These are phyloP conservation scores for Alopecurus myosuroides DNA, from an alignment of 176 grass and related monocot species.

Conservation along the genomic window DNA sequence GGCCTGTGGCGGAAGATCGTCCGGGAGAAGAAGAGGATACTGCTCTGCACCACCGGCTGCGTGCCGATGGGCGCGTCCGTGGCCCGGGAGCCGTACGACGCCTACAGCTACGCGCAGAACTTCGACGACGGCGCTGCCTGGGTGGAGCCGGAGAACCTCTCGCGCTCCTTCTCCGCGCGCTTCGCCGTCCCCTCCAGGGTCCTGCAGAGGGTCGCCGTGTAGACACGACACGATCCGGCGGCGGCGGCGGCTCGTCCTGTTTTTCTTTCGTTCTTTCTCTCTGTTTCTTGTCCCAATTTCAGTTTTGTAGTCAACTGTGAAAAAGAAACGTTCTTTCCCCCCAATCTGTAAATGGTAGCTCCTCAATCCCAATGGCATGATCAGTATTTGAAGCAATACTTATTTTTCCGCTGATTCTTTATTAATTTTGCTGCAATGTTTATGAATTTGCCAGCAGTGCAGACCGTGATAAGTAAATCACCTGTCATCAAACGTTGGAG, in stretches of 20 bases:
- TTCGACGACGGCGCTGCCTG: constrained; percentile 77
- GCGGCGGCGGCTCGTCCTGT: neutral
- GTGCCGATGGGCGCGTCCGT: constrained; percentile 4
- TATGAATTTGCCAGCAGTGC: neutral
- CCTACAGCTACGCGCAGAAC: constrained; percentile 81
- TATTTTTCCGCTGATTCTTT: neutral
- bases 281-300: neutral
- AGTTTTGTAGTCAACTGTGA: constrained; percentile 32
- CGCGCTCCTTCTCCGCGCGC: constrained; percentile 79
- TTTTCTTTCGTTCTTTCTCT: neutral
- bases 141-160: constrained; percentile 84
- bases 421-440: neutral
- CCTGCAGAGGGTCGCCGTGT: constrained; percentile 41
- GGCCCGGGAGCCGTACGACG: constrained; percentile 62
- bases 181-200: constrained; percentile 67
- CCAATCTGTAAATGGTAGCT: constrained; percentile 27
- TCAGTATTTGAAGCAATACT: neutral
- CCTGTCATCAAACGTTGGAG: neutral
- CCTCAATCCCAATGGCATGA: neutral
- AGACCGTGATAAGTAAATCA: neutral
- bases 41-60: constrained; percentile 54
- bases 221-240: neutral
- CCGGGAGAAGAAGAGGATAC: constrained; percentile 59
- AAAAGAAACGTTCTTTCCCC: constrained; percentile 14
- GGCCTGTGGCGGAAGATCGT: constrained; percentile 64